Conservation (phyloP, 2,329 filamentous ascomycete species). For the Colletotrichum sansevieriae region DNA sequence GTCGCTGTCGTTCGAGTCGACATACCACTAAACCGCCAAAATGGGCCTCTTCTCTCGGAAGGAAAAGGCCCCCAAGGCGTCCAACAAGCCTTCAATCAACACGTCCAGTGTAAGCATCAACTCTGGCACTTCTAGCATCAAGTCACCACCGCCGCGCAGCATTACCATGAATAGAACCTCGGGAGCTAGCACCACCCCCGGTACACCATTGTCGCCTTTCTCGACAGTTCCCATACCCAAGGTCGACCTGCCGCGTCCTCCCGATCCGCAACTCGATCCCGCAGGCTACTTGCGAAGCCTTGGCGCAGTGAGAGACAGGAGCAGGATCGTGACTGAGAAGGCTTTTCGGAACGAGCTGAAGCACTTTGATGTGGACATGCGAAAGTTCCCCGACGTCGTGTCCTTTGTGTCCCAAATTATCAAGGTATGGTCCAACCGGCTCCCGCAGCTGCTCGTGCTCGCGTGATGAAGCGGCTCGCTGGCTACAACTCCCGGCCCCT, state of each 20-base stretch:
- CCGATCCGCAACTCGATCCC: constrained; percentile 89
- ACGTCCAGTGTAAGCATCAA: constrained; percentile 63
- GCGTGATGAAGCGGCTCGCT: constrained; percentile 1
- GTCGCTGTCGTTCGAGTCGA: constrained; percentile 16
- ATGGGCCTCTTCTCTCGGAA: constrained; percentile 72
- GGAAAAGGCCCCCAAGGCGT: constrained; percentile 61
- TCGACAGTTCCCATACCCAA: constrained; percentile 73
- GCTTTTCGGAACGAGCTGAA: constrained; percentile 81
- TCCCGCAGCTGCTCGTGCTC: constrained; percentile 1
- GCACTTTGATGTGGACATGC: constrained; percentile 91
- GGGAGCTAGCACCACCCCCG: constrained; percentile 61
- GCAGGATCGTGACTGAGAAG: constrained; percentile 79
- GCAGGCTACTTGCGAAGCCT: constrained; percentile 92
- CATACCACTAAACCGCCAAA: constrained; percentile 41
- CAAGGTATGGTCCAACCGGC: constrained; percentile 72
- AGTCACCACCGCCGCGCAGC: constrained; percentile 54
- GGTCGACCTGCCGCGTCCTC: constrained; percentile 84
- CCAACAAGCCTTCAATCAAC: constrained; percentile 54
- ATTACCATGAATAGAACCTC: constrained; percentile 63
- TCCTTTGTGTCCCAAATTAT: constrained; percentile 93
- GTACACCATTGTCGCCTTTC: constrained; percentile 65
- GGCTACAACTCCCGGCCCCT: constrained; percentile 7
- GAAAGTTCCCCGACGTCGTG: constrained; percentile 86
- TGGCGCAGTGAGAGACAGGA: constrained; percentile 86
- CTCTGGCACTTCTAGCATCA: constrained; percentile 64